Percentiles rank a stretch among this genome's conserved stretches.
These are phyloP conservation scores for Fusarium tricinctum DNA, from an alignment of 2,329 filamentous ascomycete genomes.

Conservation along the genomic window DNA sequence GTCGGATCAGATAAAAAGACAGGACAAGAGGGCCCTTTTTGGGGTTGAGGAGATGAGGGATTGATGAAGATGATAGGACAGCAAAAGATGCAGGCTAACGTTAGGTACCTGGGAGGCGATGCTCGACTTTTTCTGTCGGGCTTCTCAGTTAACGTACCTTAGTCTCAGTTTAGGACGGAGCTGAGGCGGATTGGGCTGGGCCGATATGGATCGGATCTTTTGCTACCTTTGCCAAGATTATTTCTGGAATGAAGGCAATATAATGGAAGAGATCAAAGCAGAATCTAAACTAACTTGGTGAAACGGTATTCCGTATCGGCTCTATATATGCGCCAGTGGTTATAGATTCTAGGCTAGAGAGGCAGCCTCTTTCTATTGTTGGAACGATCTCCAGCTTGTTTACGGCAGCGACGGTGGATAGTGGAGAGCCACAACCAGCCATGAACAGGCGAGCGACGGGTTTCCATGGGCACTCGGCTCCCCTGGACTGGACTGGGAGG, in stretches of 20 bases:
- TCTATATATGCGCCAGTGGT: constrained; percentile 10
- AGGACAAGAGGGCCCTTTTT: constrained; percentile 31
- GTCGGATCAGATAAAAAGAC: constrained; percentile 2
- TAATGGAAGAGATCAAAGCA: constrained; percentile 2
- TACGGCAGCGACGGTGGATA: constrained; percentile 38
- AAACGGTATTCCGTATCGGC: neutral
- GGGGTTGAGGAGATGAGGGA: neutral
- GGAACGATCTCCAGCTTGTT: constrained; percentile 34
- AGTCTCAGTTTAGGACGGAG: constrained; percentile 25
- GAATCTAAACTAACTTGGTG: neutral
- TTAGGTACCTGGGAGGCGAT: constrained; percentile 22
- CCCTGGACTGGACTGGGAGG: constrained; percentile 25
- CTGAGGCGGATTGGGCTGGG: constrained; percentile 35
- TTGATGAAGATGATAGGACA: constrained; percentile 23
- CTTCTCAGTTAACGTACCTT: constrained; percentile 13
- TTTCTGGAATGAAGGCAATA: constrained; percentile 1
- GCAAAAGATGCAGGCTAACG: constrained; percentile 12
- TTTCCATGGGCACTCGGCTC: constrained; percentile 20
- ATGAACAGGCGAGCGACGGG: neutral
- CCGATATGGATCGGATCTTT: constrained; percentile 17
- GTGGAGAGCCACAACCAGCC: constrained; percentile 29
- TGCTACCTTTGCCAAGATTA: neutral
- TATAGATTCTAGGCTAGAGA: constrained; percentile 35
- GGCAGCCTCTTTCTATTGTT: constrained; percentile 44
- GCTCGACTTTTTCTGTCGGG: constrained; percentile 27